Base-by-base conservation (phyloP, 305 asterid genomes). In the Fraxinus angustifolia region DNA sequence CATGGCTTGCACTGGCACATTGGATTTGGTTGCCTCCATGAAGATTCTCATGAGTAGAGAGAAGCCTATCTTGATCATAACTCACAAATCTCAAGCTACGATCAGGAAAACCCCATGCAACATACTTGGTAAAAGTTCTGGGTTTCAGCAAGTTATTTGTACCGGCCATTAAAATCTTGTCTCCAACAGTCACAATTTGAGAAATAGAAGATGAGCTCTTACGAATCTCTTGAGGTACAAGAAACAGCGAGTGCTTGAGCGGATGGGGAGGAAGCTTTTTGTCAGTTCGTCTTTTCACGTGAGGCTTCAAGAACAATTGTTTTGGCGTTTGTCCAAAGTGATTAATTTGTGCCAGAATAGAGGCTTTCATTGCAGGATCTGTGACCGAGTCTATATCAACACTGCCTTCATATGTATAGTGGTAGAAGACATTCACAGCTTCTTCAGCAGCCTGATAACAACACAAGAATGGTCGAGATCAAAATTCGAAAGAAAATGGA, bases 321-420 rank as follows among this genome's bases (percentile, higher is more conserved):
- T 96, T 96, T 45, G 99, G 99, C 45, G 99, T 96, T 85, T 96
- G 99, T 31, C 99, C 99, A 78, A 96, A 96, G 92, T 96, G 98
- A 85, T 96, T 96, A 73, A 96, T 96, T 87, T 96, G 98, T 28
- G 98, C 99, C 76, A 96, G 88, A 87, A 96, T 96, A 30, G 99
- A 94, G 72, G 99, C 97, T 86, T 96, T 96, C 98, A 96, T 89
- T 23, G 98, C 95, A 23, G 99, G 98, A 89, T 94, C 98, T 2
- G 95, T 82, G 10, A 96, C 96, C 0, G 98, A 89, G 90, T 96
- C 99, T 62, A 96, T 96, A 85, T 96, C 98, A 45, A 96, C 99
- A 84, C 96, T 96, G 17, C 99, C 98, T 87, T 96, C 99, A 23
- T 96, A 96, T 58, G 99, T 96, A 82, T 96, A 96, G 89, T 96